phyloP scores from a whole-genome alignment of 2,329 filamentous ascomycete species.

The Aspergillus nomiae region DNA sequence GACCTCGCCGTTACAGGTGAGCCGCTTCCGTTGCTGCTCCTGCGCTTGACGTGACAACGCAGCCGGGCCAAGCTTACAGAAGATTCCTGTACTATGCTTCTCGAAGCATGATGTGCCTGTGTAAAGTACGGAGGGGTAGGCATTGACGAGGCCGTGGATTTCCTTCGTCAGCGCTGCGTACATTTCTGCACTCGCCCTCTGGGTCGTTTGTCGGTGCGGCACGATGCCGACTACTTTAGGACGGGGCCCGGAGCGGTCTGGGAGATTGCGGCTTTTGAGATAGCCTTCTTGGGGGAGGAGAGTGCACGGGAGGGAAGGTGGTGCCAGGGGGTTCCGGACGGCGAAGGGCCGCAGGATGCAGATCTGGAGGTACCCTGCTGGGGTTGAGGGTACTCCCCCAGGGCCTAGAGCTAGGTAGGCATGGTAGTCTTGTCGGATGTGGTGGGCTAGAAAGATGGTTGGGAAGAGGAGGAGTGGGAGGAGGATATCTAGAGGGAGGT shows the following conservation, averaged over 20 bases:
- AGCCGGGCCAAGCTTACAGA: constrained; percentile 52
- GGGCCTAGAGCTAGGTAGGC: constrained; percentile 77
- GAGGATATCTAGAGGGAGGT: constrained; percentile 1
- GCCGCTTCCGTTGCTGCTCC: constrained; percentile 10
- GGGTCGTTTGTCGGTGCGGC: constrained; percentile 76
- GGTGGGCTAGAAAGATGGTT: constrained; percentile 58
- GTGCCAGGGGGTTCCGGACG: constrained; percentile 68
- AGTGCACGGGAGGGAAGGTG: constrained; percentile 55
- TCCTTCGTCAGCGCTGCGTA: constrained; percentile 58
- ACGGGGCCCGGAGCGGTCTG: constrained; percentile 63
- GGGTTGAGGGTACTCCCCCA: constrained; percentile 75
- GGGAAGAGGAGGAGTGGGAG: constrained; percentile 42
- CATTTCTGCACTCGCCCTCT: constrained; percentile 58
- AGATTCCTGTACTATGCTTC: constrained; percentile 77
- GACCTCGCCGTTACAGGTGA: constrained; percentile 68
- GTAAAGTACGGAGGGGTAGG: constrained; percentile 53
- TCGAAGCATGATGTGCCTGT: constrained; percentile 76
- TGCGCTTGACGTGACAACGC: constrained; percentile 2
- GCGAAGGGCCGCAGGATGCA: constrained; percentile 72
- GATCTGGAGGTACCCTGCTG: constrained; percentile 71
- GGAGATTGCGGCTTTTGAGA: constrained; percentile 55
- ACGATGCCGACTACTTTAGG: constrained; percentile 75
- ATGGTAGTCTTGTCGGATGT: constrained; percentile 62
- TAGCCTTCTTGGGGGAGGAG: constrained; percentile 61
- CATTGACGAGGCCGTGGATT: constrained; percentile 54